phyloP scores from a whole-genome alignment of 2,329 filamentous ascomycete genomes.

The Penicillium sp. region DNA sequence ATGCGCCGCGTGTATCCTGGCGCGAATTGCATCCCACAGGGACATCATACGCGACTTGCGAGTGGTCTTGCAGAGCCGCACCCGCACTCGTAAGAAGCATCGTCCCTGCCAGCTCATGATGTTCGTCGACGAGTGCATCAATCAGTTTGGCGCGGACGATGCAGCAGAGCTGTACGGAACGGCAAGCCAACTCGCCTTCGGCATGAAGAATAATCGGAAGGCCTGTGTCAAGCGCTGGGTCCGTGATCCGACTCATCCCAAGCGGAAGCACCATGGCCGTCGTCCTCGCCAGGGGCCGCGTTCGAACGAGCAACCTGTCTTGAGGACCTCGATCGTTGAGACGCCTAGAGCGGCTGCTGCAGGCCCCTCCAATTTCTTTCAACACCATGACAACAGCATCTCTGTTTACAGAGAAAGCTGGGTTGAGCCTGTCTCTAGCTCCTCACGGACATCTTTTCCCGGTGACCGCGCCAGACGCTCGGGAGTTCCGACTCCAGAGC shows the following conservation, averaged over 20 bases:
- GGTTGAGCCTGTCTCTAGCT: no score
- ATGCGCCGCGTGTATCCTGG: conserved; percentile 41
- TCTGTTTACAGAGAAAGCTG: no score
- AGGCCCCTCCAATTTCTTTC: no score
- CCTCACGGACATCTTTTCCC: no score
- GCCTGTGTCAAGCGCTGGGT: conserved; percentile 14
- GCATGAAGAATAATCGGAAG: conserved; percentile 22
- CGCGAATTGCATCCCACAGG: conserved; percentile 29
- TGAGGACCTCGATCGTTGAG: no score
- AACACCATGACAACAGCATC: no score
- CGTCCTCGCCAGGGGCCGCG: no score
- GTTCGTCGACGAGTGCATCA: conserved; percentile 33
- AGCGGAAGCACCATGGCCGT: no score
- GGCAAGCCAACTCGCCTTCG: conserved; percentile 19
- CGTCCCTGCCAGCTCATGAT: conserved; percentile 25
- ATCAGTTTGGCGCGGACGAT: conserved; percentile 8
- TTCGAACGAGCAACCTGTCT: no score
- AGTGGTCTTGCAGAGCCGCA: conserved; percentile 31
- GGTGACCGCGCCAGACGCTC: no score
- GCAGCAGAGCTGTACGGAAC: conserved; percentile 9
- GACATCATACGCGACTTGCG: conserved; percentile 32
- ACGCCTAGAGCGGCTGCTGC: no score
- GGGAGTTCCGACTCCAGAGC: no score
- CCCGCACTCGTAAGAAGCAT: conserved; percentile 22
- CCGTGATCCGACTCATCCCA: conserved; percentile 1